Percentiles rank a stretch among this genome's conserved stretches.
Conservation (phyloP, 768 basidiomycete species). For the Agaricus subrufescens region DNA sequence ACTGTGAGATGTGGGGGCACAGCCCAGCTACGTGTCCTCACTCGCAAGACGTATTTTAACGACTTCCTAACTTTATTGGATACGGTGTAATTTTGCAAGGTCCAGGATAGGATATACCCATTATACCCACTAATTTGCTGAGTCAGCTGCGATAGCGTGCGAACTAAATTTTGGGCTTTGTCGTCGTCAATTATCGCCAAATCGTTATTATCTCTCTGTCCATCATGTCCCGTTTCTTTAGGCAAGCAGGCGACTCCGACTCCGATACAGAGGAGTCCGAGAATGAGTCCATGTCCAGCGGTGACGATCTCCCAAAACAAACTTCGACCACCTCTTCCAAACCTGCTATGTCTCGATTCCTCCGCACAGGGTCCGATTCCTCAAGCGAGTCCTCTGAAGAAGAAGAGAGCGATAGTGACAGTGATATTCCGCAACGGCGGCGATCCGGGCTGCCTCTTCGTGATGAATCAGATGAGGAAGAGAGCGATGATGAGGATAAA, state of each 20-base stretch:
- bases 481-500: slow-evolving; percentile 65
- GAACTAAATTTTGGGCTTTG: slow-evolving; percentile 10
- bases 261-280: slow-evolving; percentile 69
- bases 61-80: slow-evolving; percentile 19
- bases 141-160: slow-evolving; percentile 2
- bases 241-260: slow-evolving; percentile 80
- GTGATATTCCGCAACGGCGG: slow-evolving; percentile 31
- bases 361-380: slow-evolving; percentile 53
- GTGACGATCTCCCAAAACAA: slow-evolving; percentile 55
- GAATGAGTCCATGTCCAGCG: slow-evolving; percentile 75
- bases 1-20: slow-evolving; percentile 82
- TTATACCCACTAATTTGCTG: slow-evolving; percentile 19
- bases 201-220: slow-evolving; percentile 12
- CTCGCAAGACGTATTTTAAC: slow-evolving; percentile 80
- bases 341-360: slow-evolving; percentile 72
- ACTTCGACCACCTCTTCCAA: slow-evolving; percentile 47
- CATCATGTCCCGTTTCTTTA: slow-evolving; percentile 85
- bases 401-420: slow-evolving; percentile 53
- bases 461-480: slow-evolving; percentile 31
- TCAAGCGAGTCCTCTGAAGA: slow-evolving; percentile 56
- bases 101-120: slow-evolving; percentile 9
- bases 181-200: background rate
- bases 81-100: background rate
- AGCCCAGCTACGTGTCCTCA: slow-evolving; percentile 75
- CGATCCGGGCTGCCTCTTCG: slow-evolving; percentile 18